phyloP scores from a whole-genome alignment of 1,139 yeast species.

The Trichomonascaceae sp. region DNA sequence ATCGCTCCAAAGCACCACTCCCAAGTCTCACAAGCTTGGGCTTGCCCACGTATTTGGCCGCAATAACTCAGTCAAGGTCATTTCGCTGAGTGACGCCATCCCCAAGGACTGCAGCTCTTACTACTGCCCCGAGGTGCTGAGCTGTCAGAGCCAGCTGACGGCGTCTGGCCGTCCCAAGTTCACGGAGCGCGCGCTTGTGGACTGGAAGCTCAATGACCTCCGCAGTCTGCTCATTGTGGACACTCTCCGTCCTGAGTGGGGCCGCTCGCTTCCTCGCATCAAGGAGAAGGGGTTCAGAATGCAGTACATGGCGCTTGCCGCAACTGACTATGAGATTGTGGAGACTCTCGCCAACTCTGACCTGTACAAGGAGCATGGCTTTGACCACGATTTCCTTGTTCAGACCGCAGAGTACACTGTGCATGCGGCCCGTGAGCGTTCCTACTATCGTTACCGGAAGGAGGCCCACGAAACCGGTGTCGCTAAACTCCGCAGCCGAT shows the following conservation, averaged over 20 bases:
- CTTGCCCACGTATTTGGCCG: too few relatives aligned
- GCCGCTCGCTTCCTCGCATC: conserved; percentile 35
- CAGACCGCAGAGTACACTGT: conserved; percentile 51
- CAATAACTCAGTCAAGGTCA: too few relatives aligned
- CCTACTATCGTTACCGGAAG: conserved; percentile 12
- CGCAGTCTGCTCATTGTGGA: conserved; percentile 45
- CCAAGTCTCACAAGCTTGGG: too few relatives aligned
- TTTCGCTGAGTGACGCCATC: conserved; percentile 23
- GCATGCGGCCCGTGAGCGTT: conserved; percentile 40
- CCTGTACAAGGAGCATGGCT: conserved; percentile 43
- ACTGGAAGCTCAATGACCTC: conserved; percentile 56
- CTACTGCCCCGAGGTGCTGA: conserved; percentile 38
- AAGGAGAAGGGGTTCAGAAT: conserved; percentile 29
- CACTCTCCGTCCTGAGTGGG: conserved; percentile 39
- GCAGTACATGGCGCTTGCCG: conserved; percentile 36
- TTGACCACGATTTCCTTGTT: conserved; percentile 36
- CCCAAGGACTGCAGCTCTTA: conserved; percentile 38
- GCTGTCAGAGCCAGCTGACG: conserved; percentile 25
- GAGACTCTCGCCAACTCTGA: conserved; percentile 39
- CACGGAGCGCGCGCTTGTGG: conserved; percentile 44
- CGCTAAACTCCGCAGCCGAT: not conserved
- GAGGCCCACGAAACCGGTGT: conserved; percentile 1
- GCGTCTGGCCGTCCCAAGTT: conserved; percentile 46
- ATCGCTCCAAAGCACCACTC: too few relatives aligned
- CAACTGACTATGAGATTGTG: conserved; percentile 36